Evolutionary conservation across 129 eudicot genomes (phyloP).

Genomic region (Lactuca saligna): DNA sequence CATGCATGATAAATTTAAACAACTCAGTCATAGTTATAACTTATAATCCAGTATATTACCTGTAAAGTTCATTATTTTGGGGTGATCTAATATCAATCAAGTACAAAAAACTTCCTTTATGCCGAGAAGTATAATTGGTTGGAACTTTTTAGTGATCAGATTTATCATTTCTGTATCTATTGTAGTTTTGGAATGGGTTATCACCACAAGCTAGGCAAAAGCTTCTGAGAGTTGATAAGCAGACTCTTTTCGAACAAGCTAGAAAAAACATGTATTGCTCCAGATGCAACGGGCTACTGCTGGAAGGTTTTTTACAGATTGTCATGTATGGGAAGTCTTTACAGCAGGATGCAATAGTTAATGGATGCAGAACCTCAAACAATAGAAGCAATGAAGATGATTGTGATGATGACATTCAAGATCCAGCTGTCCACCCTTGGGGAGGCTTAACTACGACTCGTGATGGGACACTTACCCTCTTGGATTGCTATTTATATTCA

Average conservation of each 20-base stretch:
- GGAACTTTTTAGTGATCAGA: conserved; percentile 23
- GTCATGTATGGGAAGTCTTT: conserved; percentile 91
- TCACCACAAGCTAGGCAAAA: conserved; percentile 78
- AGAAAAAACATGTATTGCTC: conserved; percentile 97
- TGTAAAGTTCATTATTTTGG: not conserved
- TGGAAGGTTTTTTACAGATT: conserved; percentile 89
- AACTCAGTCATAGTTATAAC: no score
- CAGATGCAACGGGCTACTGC: conserved; percentile 89
- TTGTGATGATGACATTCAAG: conserved; percentile 71
- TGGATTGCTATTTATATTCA: conserved; percentile 79
- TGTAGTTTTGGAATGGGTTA: conserved; percentile 93
- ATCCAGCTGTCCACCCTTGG: conserved; percentile 99
- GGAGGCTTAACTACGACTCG: conserved; percentile 85
- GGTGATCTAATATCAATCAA: not conserved
- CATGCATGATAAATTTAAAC: not conserved
- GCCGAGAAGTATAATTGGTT: conserved; percentile 5
- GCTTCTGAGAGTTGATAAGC: conserved; percentile 83
- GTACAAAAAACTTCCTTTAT: not conserved
- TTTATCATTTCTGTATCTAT: conserved; percentile 19
- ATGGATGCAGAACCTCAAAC: conserved; percentile 36
- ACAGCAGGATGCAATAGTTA: conserved; percentile 68
- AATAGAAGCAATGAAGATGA: conserved; percentile 41
- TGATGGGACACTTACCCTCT: conserved; percentile 83
- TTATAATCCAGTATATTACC: conserved; percentile 1
- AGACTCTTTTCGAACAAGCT: conserved; percentile 91